These are phyloP conservation scores for Sporothrix inflata DNA, from an alignment of 2,329 filamentous ascomycete species.

Conservation along the genomic window DNA sequence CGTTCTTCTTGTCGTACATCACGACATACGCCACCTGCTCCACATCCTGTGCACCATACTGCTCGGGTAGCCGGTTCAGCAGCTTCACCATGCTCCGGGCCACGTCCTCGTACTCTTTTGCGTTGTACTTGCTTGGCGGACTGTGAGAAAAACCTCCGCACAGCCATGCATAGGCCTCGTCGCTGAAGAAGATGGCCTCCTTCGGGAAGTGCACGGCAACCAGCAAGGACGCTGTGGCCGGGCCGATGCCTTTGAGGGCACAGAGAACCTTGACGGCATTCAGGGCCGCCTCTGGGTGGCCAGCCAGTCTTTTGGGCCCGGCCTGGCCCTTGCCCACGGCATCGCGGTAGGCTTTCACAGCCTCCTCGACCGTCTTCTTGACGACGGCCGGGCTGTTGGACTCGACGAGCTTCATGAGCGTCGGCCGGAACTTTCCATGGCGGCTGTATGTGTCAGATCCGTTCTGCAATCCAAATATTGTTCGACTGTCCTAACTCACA, in stretches of 20 bases:
- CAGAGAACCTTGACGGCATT: conserved; percentile 58
- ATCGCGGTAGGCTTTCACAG: conserved; percentile 44
- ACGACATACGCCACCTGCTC: conserved; percentile 74
- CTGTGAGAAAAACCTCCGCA: conserved; percentile 56
- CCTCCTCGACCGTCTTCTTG: conserved; percentile 53
- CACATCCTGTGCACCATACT: conserved; percentile 55
- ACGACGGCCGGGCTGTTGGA: conserved; percentile 61
- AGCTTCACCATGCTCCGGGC: conserved; percentile 49
- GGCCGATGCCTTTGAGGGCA: conserved; percentile 73
- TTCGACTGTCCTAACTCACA: conserved; percentile 50
- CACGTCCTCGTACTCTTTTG: conserved; percentile 68
- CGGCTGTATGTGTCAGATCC: conserved; percentile 39
- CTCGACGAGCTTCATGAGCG: conserved; percentile 61
- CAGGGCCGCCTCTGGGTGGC: conserved; percentile 36
- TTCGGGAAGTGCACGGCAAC: conserved; percentile 66
- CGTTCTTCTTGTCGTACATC: conserved; percentile 43
- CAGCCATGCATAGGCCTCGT: conserved; percentile 77
- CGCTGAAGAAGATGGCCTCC: conserved; percentile 73
- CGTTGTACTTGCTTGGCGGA: conserved; percentile 67
- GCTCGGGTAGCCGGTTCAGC: conserved; percentile 47
- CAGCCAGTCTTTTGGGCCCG: conserved; percentile 42
- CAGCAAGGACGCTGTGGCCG: conserved; percentile 76
- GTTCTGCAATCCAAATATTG: background rate
- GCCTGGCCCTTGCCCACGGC: conserved; percentile 45
- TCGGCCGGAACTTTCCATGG: conserved; percentile 66